These are phyloP conservation scores for Peronospora destructor DNA, from an alignment of 352 stramenopile genomes.

Conservation along the genomic window DNA sequence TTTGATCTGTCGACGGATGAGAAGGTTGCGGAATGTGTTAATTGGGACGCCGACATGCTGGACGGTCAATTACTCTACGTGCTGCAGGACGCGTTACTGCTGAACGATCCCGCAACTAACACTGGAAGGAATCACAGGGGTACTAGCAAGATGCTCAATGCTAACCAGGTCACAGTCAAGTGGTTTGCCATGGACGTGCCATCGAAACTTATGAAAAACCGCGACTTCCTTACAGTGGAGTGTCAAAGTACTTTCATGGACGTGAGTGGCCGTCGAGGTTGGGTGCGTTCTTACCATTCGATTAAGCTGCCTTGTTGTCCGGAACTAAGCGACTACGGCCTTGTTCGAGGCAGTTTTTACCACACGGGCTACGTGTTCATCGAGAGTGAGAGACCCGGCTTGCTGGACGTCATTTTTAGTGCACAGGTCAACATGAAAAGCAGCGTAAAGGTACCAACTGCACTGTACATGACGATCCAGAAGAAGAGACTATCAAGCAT, in stretches of 20 bases:
- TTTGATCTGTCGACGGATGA: conserved; percentile 52
- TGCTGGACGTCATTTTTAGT: conserved; percentile 58
- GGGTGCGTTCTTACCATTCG: conserved; percentile 64
- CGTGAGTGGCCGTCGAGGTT: conserved; percentile 49
- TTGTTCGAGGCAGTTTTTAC: conserved; percentile 65
- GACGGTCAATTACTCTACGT: conserved; percentile 61
- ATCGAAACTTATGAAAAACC: conserved; percentile 57
- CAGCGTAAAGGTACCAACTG: conserved; percentile 34
- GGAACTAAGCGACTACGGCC: conserved; percentile 38
- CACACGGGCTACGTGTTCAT: conserved; percentile 69
- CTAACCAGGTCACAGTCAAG: conserved; percentile 66
- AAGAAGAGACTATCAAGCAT: conserved; percentile 49
- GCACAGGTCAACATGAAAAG: conserved; percentile 64
- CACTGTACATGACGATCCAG: conserved; percentile 45
- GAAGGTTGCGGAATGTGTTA: conserved; percentile 46
- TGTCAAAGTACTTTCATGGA: conserved; percentile 70
- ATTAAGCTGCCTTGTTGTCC: conserved; percentile 62
- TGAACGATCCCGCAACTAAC: conserved; percentile 29
- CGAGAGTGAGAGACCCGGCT: conserved; percentile 51
- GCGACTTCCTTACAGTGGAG: conserved; percentile 67
- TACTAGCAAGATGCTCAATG: conserved; percentile 29
- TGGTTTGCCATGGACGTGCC: conserved; percentile 50
- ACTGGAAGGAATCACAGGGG: conserved; percentile 7
- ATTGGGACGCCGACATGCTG: conserved; percentile 39
- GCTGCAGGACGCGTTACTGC: conserved; percentile 28